A percentile compares a stretch with the other conserved stretches of the same genome.
Evolutionary conservation across 306 rosid species (phyloP).

Genomic region (Ormosia emarginata): DNA sequence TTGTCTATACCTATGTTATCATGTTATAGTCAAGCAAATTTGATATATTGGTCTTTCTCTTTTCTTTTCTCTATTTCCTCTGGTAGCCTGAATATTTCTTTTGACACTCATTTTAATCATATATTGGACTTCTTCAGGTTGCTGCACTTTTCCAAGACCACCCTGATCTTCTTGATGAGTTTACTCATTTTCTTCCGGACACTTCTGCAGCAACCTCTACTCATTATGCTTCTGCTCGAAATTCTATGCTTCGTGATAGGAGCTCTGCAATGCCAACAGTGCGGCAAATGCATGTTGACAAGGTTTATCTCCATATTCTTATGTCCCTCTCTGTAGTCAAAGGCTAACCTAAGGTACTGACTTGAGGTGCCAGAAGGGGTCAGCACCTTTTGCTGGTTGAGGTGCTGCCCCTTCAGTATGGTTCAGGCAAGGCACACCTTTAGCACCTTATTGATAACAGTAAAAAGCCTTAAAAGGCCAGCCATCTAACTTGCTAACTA

Average conservation of each 20-base stretch:
- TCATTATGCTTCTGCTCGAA: slow-evolving; percentile 57
- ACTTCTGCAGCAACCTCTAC: slow-evolving; percentile 58
- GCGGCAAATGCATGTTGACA: slow-evolving; percentile 67
- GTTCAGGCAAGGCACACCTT: background rate
- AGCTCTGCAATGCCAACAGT: slow-evolving; percentile 70
- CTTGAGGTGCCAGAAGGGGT: slow-evolving; percentile 13
- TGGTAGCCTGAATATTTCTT: background rate
- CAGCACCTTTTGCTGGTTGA: slow-evolving; percentile 3
- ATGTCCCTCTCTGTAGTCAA: background rate
- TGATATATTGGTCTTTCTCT: background rate
- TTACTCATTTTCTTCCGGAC: slow-evolving; percentile 90
- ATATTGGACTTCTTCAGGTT: slow-evolving; percentile 58
- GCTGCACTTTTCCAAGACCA: slow-evolving; percentile 83
- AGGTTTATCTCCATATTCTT: slow-evolving; percentile 49
- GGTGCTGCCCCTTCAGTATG: slow-evolving; percentile 7
- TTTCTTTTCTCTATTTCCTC: background rate
- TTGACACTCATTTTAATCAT: slow-evolving; percentile 13
- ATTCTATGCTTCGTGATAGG: slow-evolving; percentile 72
- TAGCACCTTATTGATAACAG: background rate
- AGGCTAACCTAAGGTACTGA: background rate
- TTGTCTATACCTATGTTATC: slow-evolving; percentile 12
- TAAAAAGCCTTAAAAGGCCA: background rate
- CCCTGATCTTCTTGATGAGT: slow-evolving; percentile 76
- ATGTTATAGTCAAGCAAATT: background rate
- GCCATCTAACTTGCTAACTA: slow-evolving; percentile 2